Evolutionary conservation across 306 rosid species (phyloP).

Genomic region (Lagenaria siceraria): DNA sequence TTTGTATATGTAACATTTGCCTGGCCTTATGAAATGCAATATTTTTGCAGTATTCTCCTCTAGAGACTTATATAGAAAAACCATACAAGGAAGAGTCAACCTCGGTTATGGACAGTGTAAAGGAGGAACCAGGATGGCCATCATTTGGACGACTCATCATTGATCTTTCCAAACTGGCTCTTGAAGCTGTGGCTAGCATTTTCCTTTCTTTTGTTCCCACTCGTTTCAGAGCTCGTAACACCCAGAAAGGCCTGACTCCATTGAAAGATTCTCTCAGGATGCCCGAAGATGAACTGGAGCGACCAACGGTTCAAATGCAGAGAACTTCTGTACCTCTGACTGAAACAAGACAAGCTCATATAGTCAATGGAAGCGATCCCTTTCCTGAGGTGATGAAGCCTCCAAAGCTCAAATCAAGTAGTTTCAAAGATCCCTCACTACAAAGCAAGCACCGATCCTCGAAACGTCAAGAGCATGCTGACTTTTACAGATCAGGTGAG

Average conservation of each 20-base stretch:
- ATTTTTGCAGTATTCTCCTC: conserved; percentile 26
- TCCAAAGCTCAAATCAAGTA: conserved; percentile 55
- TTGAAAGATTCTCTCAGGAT: conserved; percentile 59
- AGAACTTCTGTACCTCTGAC: conserved; percentile 30
- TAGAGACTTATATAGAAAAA: conserved; percentile 31
- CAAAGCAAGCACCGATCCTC: conserved; percentile 68
- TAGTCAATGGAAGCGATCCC: conserved; percentile 37
- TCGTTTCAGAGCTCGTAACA: conserved; percentile 28
- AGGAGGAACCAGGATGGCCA: conserved; percentile 96
- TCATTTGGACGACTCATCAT: conserved; percentile 65
- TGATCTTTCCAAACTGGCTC: conserved; percentile 69
- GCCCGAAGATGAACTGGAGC: conserved; percentile 56
- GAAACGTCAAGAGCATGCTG: conserved; percentile 55
- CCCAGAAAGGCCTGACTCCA: conserved; percentile 50
- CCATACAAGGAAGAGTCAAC: conserved; percentile 28
- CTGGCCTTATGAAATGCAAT: conserved; percentile 13
- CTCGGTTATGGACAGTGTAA: conserved; percentile 30
- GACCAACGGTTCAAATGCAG: conserved; percentile 34
- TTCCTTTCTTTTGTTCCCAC: conserved; percentile 48
- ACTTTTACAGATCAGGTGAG: conserved; percentile 68
- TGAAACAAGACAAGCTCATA: conserved; percentile 43
- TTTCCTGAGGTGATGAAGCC: conserved; percentile 54
- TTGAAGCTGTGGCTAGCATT: conserved; percentile 43
- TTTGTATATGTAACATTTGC: background rate
- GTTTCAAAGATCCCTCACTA: conserved; percentile 68